Conservation (phyloP, 2,329 filamentous ascomycete genomes). For the Paecilomyces sp. region DNA sequence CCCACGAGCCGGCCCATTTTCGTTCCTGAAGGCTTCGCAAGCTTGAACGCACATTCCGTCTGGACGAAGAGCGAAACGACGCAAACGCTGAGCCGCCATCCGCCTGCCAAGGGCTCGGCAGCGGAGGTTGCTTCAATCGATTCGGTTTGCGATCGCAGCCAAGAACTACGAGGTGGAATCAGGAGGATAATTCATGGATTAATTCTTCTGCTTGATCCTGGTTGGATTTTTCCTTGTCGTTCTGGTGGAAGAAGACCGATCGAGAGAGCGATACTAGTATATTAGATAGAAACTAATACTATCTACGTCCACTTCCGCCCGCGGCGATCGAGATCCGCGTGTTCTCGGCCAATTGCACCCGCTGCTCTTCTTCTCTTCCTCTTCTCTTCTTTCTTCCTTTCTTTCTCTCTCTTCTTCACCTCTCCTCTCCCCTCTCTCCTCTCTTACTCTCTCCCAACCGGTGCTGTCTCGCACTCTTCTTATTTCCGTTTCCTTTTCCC, state of each 20-base stretch:
- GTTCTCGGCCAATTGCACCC: conserved; percentile 3
- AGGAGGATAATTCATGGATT: no score
- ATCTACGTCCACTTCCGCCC: no score
- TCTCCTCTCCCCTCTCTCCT: conserved; percentile 1
- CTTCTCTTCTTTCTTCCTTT: conserved; percentile 3
- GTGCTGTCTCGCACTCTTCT: conserved; percentile 2
- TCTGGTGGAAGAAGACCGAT: no score
- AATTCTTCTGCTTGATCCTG: no score
- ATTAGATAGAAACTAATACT: no score
- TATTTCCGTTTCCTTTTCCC: conserved; percentile 1
- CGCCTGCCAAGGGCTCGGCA: neutral
- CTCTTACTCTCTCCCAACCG: conserved; percentile 3
- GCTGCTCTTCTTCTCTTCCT: conserved; percentile 5
- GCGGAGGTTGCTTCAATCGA: neutral
- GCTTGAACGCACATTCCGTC: neutral
- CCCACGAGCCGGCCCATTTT: no score
- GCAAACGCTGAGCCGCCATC: neutral
- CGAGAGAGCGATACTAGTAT: no score
- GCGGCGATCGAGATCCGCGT: conserved; percentile 1
- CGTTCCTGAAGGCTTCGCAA: neutral
- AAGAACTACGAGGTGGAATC: neutral
- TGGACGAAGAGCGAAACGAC: neutral
- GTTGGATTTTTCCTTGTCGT: no score
- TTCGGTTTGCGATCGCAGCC: neutral
- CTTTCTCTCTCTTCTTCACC: conserved; percentile 2